Evolutionary conservation across 1,284 basidiomycete species (phyloP).

Genomic region (Ceratobasidium sp.): DNA sequence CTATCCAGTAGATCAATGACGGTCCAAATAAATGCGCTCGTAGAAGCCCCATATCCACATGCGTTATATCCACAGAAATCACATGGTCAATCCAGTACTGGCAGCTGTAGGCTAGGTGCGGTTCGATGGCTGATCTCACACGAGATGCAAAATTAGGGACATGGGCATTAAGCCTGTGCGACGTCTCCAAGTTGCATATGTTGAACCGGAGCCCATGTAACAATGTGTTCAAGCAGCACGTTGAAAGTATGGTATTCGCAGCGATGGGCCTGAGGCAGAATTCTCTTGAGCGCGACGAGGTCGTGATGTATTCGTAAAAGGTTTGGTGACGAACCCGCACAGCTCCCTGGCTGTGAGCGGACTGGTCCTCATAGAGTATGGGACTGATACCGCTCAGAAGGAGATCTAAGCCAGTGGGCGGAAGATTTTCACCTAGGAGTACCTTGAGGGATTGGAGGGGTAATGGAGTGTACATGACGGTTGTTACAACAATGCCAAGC

Average conservation of each 20-base stretch:
- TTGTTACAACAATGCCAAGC: too few relatives aligned
- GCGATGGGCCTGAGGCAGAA: not conserved
- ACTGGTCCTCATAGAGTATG: not conserved
- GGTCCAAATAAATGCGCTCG: not conserved
- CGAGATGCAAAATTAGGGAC: not conserved
- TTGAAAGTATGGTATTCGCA: not conserved
- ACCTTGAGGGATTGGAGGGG: too few relatives aligned
- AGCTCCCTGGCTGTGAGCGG: not conserved
- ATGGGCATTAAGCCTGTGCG: not conserved
- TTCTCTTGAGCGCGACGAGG: not conserved
- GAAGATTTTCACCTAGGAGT: too few relatives aligned
- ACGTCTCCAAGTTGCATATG: constrained; percentile 19
- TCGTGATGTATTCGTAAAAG: not conserved
- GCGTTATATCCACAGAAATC: not conserved
- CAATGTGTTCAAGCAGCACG: not conserved
- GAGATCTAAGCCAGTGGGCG: too few relatives aligned
- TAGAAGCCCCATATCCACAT: not conserved
- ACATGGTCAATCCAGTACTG: constrained; percentile 22
- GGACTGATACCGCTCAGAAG: not conserved
- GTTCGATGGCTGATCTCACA: not conserved
- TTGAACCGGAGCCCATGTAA: constrained; percentile 7
- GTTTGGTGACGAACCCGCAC: constrained; percentile 8
- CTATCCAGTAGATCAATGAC: constrained; percentile 24
- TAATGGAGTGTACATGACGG: too few relatives aligned
- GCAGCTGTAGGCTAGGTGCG: constrained; percentile 19